Conservation (phyloP, 768 basidiomycete genomes). For the Glaciozyma martinii region DNA sequence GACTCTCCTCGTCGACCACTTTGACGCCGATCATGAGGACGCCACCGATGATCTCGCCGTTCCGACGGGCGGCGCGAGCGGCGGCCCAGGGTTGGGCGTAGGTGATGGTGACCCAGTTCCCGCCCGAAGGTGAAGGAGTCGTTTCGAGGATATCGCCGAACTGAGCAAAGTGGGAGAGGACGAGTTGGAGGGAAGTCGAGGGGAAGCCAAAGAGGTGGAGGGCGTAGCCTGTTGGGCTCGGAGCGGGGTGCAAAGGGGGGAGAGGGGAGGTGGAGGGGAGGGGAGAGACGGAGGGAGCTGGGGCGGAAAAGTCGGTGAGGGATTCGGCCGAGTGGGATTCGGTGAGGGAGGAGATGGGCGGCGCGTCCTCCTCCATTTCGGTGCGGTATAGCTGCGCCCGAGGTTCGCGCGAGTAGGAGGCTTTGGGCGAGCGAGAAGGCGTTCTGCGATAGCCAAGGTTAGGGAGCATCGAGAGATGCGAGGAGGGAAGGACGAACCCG, state of each 20-base stretch:
- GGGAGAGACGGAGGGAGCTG: no score
- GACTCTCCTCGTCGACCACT: conserved; percentile 27
- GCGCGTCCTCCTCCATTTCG: conserved; percentile 33
- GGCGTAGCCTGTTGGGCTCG: conserved; percentile 10
- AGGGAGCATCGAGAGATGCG: not conserved
- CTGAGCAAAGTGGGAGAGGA: conserved; percentile 40
- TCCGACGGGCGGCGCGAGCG: conserved; percentile 67
- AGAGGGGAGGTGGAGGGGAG: not conserved
- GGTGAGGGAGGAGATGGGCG: conserved; percentile 18
- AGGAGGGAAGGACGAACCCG: not conserved
- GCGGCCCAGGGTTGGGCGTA: conserved; percentile 65
- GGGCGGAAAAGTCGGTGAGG: conserved; percentile 73
- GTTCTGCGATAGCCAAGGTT: not conserved
- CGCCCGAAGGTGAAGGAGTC: conserved; percentile 57
- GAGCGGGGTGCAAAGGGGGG: not conserved
- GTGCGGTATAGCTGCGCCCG: conserved; percentile 56
- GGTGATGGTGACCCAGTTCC: conserved; percentile 74
- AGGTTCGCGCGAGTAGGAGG: conserved; percentile 12
- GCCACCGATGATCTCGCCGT: conserved; percentile 59
- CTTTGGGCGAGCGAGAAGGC: conserved; percentile 23
- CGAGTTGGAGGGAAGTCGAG: conserved; percentile 58
- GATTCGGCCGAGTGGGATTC: conserved; percentile 44
- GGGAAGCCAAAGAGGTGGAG: conserved; percentile 86
- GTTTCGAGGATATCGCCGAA: conserved; percentile 58
- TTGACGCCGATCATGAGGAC: conserved; percentile 78